A percentile compares a stretch with the other conserved stretches of the same genome.
These are phyloP conservation scores for Aspergillus tanneri DNA, from an alignment of 2,329 filamentous ascomycete genomes.

Conservation along the genomic window DNA sequence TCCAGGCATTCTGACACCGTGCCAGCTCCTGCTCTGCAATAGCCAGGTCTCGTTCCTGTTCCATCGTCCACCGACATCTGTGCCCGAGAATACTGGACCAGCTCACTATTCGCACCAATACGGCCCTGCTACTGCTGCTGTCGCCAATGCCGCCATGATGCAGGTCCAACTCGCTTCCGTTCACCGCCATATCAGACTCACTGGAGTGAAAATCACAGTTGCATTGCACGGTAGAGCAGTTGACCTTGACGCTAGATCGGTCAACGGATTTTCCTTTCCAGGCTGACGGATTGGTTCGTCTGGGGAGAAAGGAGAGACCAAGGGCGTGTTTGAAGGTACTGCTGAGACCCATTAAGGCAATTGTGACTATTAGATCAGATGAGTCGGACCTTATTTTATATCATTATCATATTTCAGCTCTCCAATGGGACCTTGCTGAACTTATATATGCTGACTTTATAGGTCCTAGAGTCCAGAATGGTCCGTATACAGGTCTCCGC, in stretches of 20 bases:
- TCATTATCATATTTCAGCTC: too few species aligned
- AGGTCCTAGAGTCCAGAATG: too few species aligned
- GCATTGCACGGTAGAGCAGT: slow-evolving; percentile 2
- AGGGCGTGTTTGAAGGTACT: slow-evolving; percentile 23
- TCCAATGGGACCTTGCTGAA: too few species aligned
- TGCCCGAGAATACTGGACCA: slow-evolving; percentile 34
- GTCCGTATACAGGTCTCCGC: too few species aligned
- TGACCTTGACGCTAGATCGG: too few species aligned
- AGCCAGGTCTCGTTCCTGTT: slow-evolving; percentile 30
- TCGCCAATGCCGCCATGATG: slow-evolving; percentile 10
- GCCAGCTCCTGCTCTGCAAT: slow-evolving; percentile 30
- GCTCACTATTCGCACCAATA: slow-evolving; percentile 27
- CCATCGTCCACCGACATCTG: slow-evolving; percentile 27
- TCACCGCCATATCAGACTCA: slow-evolving; percentile 18
- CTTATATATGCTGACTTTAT: too few species aligned
- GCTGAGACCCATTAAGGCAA: slow-evolving; percentile 22
- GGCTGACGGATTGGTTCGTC: slow-evolving; percentile 13
- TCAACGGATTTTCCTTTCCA: slow-evolving; percentile 19
- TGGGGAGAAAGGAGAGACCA: slow-evolving; percentile 19
- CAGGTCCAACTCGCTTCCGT: slow-evolving; percentile 14
- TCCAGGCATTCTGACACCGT: slow-evolving; percentile 38
- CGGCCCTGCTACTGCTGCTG: slow-evolving; percentile 14
- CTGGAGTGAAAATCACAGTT: neutral
- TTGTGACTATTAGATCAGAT: too few species aligned
- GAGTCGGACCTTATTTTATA: too few species aligned